These are phyloP conservation scores for Wallacemonas sp. DNA, from an alignment of 208 protist genomes.

Conservation along the genomic window DNA sequence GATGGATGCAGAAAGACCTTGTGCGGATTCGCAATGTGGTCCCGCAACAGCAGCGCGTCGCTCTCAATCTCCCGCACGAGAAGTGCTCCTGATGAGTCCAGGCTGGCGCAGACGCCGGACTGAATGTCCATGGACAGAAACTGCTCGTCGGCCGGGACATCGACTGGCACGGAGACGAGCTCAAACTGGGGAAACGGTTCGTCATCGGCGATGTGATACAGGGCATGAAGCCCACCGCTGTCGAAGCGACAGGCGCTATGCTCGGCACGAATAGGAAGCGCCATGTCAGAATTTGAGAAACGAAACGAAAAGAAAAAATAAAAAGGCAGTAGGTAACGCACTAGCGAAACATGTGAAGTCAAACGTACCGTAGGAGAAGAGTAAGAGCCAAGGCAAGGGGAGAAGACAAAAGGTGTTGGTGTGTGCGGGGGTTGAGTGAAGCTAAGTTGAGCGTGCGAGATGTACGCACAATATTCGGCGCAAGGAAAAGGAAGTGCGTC, in stretches of 20 bases:
- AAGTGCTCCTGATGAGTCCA: conserved; percentile 48
- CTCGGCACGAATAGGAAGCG: not conserved
- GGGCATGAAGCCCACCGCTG: not conserved
- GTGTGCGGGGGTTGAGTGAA: too few species aligned
- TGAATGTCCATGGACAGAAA: conserved; percentile 66
- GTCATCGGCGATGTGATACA: conserved; percentile 15
- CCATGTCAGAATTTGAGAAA: not conserved
- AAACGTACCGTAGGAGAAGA: too few species aligned
- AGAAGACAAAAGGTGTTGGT: too few species aligned
- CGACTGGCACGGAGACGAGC: conserved; percentile 29
- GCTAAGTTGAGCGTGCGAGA: too few species aligned
- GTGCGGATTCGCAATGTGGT: conserved; percentile 58
- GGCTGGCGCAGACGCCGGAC: conserved; percentile 49
- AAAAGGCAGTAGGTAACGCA: not conserved
- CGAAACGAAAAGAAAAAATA: conserved; percentile 5
- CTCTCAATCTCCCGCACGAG: conserved; percentile 47
- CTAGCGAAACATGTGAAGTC: too few species aligned
- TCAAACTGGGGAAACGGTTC: conserved; percentile 36
- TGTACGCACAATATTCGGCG: too few species aligned
- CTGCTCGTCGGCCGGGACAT: conserved; percentile 27
- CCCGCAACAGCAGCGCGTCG: conserved; percentile 35
- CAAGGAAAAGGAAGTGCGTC: too few species aligned
- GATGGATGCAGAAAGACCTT: conserved; percentile 72
- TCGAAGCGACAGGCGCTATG: not conserved
- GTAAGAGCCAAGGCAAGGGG: too few species aligned